Percentiles rank a stretch among this genome's conserved stretches.
Evolutionary conservation across 2,329 filamentous ascomycete species (phyloP).

Genomic region (Stagonosporopsis cucurbitacearum): DNA sequence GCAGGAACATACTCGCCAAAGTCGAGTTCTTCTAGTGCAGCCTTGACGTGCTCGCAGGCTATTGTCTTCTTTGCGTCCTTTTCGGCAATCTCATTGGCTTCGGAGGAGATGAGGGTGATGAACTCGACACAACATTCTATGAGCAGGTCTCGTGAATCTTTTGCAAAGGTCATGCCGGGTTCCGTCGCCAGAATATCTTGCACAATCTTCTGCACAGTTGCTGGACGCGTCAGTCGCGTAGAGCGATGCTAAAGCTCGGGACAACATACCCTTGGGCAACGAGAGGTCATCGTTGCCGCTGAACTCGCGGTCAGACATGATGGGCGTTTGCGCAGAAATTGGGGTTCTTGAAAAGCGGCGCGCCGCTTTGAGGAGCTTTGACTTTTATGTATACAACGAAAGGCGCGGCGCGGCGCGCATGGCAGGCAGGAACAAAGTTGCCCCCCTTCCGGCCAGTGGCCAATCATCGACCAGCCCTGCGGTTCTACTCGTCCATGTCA

Average conservation of each 20-base stretch:
- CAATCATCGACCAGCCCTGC: conserved; percentile 4
- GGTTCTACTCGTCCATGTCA: neutral
- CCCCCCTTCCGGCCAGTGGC: conserved; percentile 5
- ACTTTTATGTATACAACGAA: conserved; percentile 19
- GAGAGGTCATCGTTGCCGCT: conserved; percentile 53
- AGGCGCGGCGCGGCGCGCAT: conserved; percentile 2
- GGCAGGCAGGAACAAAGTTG: conserved; percentile 13
- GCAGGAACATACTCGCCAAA: conserved; percentile 92
- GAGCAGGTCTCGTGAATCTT: conserved; percentile 90
- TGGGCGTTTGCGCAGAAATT: conserved; percentile 27
- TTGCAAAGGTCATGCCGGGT: conserved; percentile 83
- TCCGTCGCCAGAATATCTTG: conserved; percentile 85
- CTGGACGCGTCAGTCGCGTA: conserved; percentile 47
- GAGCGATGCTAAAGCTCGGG: neutral
- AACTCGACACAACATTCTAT: conserved; percentile 99
- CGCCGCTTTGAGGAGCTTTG: conserved; percentile 9
- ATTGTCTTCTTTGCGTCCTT: conserved; percentile 99
- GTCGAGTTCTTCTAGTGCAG: conserved; percentile 88
- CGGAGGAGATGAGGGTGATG: conserved; percentile 96
- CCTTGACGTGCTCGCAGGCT: conserved; percentile 95
- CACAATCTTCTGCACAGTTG: conserved; percentile 82
- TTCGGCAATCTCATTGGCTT: conserved; percentile 98
- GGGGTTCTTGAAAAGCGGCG: conserved; percentile 10
- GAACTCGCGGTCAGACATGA: conserved; percentile 53
- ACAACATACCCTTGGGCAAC: conserved; percentile 48